A percentile compares a stretch with the other conserved stretches of the same genome.
Conservation (phyloP, 2,329 filamentous ascomycete genomes). For the Chaetomiaceae sp. region DNA sequence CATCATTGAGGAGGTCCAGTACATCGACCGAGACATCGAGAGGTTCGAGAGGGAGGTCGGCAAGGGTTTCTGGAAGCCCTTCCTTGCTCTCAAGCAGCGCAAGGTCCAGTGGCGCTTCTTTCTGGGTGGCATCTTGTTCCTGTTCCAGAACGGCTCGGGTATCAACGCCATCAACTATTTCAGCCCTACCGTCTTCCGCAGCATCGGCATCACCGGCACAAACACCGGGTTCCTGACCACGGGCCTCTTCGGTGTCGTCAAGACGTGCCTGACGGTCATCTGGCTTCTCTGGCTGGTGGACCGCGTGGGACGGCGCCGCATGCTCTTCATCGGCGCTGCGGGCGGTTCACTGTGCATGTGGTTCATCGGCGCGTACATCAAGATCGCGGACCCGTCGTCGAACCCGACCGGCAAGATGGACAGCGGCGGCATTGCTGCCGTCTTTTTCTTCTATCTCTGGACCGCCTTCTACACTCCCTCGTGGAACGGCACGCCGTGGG, state of each 20-base stretch:
- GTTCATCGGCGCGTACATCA: slow-evolving; percentile 59
- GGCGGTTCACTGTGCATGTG: slow-evolving; percentile 60
- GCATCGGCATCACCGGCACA: slow-evolving; percentile 42
- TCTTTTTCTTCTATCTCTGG: slow-evolving; percentile 72
- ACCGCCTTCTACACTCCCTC: slow-evolving; percentile 67
- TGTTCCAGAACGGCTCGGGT: slow-evolving; percentile 72
- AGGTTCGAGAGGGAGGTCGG: slow-evolving; percentile 59
- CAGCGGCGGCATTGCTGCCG: slow-evolving; percentile 50
- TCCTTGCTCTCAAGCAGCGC: slow-evolving; percentile 50
- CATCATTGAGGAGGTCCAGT: slow-evolving; percentile 67
- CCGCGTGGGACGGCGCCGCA: slow-evolving; percentile 46
- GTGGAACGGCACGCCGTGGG: slow-evolving; percentile 73
- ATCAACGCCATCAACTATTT: slow-evolving; percentile 81
- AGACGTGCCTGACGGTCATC: slow-evolving; percentile 62
- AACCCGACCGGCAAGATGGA: slow-evolving; percentile 30
- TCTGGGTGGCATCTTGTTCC: slow-evolving; percentile 67
- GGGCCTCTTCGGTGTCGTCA: slow-evolving; percentile 72
- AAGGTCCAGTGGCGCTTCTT: slow-evolving; percentile 67
- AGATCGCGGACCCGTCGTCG: slow-evolving; percentile 38
- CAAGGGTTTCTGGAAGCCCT: slow-evolving; percentile 70
- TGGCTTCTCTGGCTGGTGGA: slow-evolving; percentile 69
- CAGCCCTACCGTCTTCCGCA: slow-evolving; percentile 61
- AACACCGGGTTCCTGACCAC: slow-evolving; percentile 53
- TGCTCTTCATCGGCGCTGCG: slow-evolving; percentile 59
- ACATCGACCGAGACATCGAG: slow-evolving; percentile 66